phyloP scores from a whole-genome alignment of 441 rosid species.

The Capsella rubella region DNA sequence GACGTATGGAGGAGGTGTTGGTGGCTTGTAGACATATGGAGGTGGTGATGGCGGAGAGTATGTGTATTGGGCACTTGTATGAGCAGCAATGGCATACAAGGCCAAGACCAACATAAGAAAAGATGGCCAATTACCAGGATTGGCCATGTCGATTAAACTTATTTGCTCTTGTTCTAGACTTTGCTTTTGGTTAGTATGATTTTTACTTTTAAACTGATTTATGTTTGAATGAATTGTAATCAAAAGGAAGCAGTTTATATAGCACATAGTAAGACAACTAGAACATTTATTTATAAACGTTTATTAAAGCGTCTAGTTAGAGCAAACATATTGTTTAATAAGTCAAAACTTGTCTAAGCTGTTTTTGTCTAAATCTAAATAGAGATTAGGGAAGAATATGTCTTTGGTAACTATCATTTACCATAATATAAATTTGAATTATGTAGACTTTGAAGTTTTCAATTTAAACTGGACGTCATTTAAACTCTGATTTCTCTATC shows the following conservation, averaged over 20 bases:
- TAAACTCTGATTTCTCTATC: neutral
- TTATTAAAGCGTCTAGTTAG: neutral
- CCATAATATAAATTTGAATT: neutral
- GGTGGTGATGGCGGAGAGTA: slow-evolving; percentile 8
- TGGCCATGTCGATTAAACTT: neutral
- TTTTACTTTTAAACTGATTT: neutral
- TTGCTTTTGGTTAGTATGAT: neutral
- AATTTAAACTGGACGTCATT: neutral
- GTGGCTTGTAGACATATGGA: neutral
- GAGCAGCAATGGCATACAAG: neutral
- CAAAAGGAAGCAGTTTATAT: neutral
- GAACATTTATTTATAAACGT: neutral
- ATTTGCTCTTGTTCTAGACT: neutral
- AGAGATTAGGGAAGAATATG: neutral
- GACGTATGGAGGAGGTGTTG: neutral
- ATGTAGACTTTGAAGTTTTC: neutral
- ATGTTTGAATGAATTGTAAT: neutral
- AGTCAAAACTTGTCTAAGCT: neutral
- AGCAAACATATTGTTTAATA: neutral
- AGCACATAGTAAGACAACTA: neutral
- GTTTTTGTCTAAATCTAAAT: neutral
- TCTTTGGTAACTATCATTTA: neutral
- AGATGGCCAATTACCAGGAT: slow-evolving; percentile 4
- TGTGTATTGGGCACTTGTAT: slow-evolving; percentile 5
- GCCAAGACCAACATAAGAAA: neutral